A percentile compares a stretch with the other conserved stretches of the same genome.
Conservation (phyloP, 352 stramenopile genomes). For the Phytopythium boreale region DNA sequence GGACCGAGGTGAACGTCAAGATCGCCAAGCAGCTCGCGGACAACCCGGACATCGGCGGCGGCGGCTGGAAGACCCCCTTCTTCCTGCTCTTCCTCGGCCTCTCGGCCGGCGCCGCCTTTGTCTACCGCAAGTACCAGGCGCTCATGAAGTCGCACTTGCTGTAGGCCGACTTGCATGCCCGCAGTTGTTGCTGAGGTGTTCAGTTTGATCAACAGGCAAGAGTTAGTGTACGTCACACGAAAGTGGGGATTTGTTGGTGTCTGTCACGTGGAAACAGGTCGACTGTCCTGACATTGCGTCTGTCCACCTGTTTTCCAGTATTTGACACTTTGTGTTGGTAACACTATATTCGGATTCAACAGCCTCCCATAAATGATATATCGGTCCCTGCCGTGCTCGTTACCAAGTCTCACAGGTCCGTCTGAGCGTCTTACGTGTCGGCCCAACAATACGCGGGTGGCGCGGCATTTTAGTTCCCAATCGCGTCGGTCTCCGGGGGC, state of each 20-base stretch:
- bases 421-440: slow-evolving; percentile 3
- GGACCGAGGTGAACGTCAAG: slow-evolving; percentile 64
- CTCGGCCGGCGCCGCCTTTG: slow-evolving; percentile 38
- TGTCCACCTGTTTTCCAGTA: too few relatives aligned
- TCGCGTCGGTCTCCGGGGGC: not conserved
- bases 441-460: not conserved
- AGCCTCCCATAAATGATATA: not conserved
- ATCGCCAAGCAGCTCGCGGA: slow-evolving; percentile 77
- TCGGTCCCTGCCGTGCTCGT: not conserved
- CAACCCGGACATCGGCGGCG: slow-evolving; percentile 52
- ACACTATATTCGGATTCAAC: not conserved
- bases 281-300: not conserved
- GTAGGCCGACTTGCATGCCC: slow-evolving; percentile 23
- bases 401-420: not conserved
- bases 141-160: slow-evolving; percentile 87
- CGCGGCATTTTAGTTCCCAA: not conserved
- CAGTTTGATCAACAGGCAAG: not conserved
- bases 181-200: not conserved
- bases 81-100: slow-evolving; percentile 61
- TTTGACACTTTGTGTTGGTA: too few relatives aligned
- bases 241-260: not conserved
- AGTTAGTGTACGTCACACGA: slow-evolving; percentile 1
- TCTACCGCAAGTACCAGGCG: slow-evolving; percentile 85
- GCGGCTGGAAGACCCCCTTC: slow-evolving; percentile 81
- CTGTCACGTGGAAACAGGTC: not conserved